A percentile compares a stretch with the other conserved stretches of the same genome.
Conservation (phyloP, 2,329 filamentous ascomycete genomes). For the Cladosporium sp. region DNA sequence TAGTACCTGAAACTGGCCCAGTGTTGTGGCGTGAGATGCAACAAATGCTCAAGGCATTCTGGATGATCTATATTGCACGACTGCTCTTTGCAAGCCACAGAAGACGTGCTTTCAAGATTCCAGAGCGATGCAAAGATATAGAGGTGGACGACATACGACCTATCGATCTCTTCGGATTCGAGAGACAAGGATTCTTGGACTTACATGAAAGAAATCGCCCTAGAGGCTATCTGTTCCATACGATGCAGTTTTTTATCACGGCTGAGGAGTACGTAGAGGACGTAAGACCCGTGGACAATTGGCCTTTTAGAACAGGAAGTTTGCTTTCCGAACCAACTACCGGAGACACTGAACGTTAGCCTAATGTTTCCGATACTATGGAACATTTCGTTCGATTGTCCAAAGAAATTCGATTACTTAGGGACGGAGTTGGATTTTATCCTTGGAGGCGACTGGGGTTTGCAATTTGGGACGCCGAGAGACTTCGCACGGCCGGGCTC, state of each 20-base stretch:
- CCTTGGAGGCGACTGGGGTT: constrained; percentile 12
- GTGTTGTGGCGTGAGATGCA: constrained; percentile 1
- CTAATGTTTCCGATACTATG: constrained; percentile 2
- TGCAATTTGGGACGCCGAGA: constrained; percentile 10
- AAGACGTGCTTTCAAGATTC: constrained; percentile 2
- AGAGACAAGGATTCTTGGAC: background rate
- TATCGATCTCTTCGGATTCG: constrained; percentile 1
- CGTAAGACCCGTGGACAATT: background rate
- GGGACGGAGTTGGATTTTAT: constrained; percentile 7
- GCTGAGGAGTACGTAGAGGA: background rate
- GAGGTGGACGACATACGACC: constrained; percentile 9
- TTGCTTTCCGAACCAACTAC: background rate
- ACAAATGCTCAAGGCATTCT: constrained; percentile 13
- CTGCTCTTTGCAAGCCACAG: background rate
- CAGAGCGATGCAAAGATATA: background rate
- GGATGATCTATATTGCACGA: constrained; percentile 9
- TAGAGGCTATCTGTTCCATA: background rate
- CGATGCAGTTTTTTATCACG: constrained; percentile 11
- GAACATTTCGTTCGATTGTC: constrained; percentile 4
- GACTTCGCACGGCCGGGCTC: constrained; percentile 6
- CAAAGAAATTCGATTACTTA: background rate
- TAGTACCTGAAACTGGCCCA: background rate
- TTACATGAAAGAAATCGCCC: background rate
- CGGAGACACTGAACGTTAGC: background rate
- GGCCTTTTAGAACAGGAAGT: background rate